phyloP scores from a whole-genome alignment of 169 alveolate species.

The Cryptosporidium muris region DNA sequence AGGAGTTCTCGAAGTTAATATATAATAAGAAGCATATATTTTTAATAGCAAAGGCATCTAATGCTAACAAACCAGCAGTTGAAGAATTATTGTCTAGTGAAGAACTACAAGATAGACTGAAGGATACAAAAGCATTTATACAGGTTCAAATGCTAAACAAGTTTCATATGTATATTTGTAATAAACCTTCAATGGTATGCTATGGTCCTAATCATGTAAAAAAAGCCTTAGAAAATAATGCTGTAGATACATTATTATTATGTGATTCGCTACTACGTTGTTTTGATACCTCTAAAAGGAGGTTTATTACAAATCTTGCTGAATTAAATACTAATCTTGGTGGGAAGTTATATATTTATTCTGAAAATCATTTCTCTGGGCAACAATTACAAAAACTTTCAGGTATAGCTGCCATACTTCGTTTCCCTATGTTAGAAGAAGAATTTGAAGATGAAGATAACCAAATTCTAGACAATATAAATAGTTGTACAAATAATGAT shows the following conservation, averaged over 20 bases:
- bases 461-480: neutral
- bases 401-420: constrained; percentile 60
- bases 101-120: constrained; percentile 35
- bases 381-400: constrained; percentile 32
- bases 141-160: constrained; percentile 22
- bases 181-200: constrained; percentile 26
- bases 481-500: neutral
- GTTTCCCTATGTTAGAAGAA: constrained; percentile 20
- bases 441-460: neutral
- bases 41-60: constrained; percentile 20
- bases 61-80: constrained; percentile 29
- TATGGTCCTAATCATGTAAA: constrained; percentile 35
- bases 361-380: constrained; percentile 49
- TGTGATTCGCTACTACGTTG: constrained; percentile 27
- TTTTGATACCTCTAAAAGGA: constrained; percentile 1
- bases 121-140: constrained; percentile 58
- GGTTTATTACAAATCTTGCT: constrained; percentile 12
- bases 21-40: constrained; percentile 39
- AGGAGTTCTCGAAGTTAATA: constrained; percentile 3
- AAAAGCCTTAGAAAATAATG: constrained; percentile 33
- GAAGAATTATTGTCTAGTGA: constrained; percentile 36
- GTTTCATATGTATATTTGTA: constrained; percentile 26
- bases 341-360: constrained; percentile 26
- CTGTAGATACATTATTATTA: constrained; percentile 39
- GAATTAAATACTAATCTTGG: constrained; percentile 36